Percentiles rank a stretch among this genome's conserved stretches.
Conservation (phyloP, 192 early-diverging fungal genomes). For the Nowakowskiella sp. region DNA sequence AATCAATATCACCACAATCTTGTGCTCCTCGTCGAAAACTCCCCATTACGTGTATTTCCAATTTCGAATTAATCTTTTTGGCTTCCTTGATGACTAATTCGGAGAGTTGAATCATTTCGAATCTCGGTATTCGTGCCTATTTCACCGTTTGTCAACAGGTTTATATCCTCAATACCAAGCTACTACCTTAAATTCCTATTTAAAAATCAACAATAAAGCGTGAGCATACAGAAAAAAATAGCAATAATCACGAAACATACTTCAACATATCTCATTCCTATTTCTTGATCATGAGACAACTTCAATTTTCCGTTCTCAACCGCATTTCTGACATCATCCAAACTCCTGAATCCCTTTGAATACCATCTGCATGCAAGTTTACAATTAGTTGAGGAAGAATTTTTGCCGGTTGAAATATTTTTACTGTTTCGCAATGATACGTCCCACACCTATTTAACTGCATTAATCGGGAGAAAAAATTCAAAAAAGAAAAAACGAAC, state of each 20-base stretch:
- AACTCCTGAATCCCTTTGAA: slow-evolving; percentile 33
- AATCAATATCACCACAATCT: slow-evolving; percentile 38
- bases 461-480: slow-evolving; percentile 1
- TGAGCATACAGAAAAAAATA: not conserved
- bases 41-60: slow-evolving; percentile 28
- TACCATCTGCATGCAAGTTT: too few relatives aligned
- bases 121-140: slow-evolving; percentile 32
- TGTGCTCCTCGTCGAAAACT: slow-evolving; percentile 32
- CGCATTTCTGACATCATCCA: slow-evolving; percentile 31
- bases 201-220: slow-evolving; percentile 12
- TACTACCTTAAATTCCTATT: slow-evolving; percentile 31
- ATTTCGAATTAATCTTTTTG: slow-evolving; percentile 16
- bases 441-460: slow-evolving; percentile 7
- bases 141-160: too few relatives aligned
- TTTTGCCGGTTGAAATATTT: not conserved
- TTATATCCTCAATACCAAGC: too few relatives aligned
- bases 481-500: slow-evolving; percentile 3
- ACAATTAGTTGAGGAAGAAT: not conserved
- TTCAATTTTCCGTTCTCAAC: slow-evolving; percentile 1
- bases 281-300: slow-evolving; percentile 32
- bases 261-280: slow-evolving; percentile 36
- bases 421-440: slow-evolving; percentile 10
- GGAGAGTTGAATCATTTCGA: slow-evolving; percentile 23
- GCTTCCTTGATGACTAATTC: slow-evolving; percentile 11
- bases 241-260: slow-evolving; percentile 1